Evolutionary conservation across 768 basidiomycete species (phyloP).

Genomic region (Amanita thiersii): DNA sequence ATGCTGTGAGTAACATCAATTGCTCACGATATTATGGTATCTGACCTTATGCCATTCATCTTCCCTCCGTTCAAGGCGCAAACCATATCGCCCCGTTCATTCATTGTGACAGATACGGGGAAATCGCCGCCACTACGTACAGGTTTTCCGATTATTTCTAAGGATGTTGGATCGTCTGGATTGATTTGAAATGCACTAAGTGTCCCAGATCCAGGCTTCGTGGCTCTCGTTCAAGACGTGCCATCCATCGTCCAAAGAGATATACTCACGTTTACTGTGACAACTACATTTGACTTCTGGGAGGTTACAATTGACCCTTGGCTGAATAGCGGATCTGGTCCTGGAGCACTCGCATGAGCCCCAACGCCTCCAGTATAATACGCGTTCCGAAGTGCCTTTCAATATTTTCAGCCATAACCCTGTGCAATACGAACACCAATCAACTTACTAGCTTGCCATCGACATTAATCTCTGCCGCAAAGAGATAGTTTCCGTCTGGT

Average conservation of each 20-base stretch:
- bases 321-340: slow-evolving; percentile 31
- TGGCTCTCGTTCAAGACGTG: not conserved
- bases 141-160: slow-evolving; percentile 35
- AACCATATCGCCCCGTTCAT: slow-evolving; percentile 18
- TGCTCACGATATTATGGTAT: not conserved
- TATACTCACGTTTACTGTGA: slow-evolving; percentile 25
- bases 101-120: slow-evolving; percentile 35
- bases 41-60: slow-evolving; percentile 13
- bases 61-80: slow-evolving; percentile 31
- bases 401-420: not conserved
- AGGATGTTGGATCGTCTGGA: slow-evolving; percentile 29
- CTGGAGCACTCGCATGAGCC: slow-evolving; percentile 23
- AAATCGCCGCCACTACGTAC: slow-evolving; percentile 39
- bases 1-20: not conserved
- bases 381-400: slow-evolving; percentile 19
- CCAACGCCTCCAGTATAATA: slow-evolving; percentile 26
- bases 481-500: slow-evolving; percentile 27
- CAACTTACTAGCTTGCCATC: slow-evolving; percentile 7
- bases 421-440: too few species aligned
- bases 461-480: not conserved
- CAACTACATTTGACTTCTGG: slow-evolving; percentile 19
- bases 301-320: slow-evolving; percentile 33
- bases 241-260: not conserved
- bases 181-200: slow-evolving; percentile 31
- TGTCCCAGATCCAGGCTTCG: slow-evolving; percentile 35